These are phyloP conservation scores for Hypoxylon crocopeplum DNA, from an alignment of 495 filamentous ascomycete species.

Conservation along the genomic window DNA sequence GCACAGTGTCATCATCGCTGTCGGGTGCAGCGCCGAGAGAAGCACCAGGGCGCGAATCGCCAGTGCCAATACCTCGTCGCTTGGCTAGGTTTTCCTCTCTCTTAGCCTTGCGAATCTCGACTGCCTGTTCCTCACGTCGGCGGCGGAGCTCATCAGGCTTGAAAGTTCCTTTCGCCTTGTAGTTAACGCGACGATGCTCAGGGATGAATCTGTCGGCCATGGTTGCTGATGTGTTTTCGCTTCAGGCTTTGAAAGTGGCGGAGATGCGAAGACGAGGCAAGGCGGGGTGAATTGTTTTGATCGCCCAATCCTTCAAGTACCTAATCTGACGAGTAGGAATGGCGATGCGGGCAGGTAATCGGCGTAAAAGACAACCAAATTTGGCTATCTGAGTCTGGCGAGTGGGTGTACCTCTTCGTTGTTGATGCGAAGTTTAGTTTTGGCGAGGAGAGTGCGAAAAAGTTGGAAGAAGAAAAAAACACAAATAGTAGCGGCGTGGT, in stretches of 20 bases:
- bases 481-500: constrained; percentile 38
- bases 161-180: constrained; percentile 98
- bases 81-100: constrained; percentile 98
- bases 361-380: constrained; percentile 7
- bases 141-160: constrained; percentile 98
- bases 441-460: constrained; percentile 25
- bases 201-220: constrained; percentile 99
- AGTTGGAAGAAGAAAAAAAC: constrained; percentile 34
- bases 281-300: constrained; percentile 48
- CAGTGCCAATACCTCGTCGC: constrained; percentile 85
- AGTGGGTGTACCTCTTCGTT: too few relatives aligned
- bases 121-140: constrained; percentile 97
- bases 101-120: constrained; percentile 98
- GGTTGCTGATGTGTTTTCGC: constrained; percentile 47
- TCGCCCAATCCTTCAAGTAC: background rate
- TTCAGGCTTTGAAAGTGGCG: constrained; percentile 20
- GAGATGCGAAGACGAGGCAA: constrained; percentile 44
- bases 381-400: background rate
- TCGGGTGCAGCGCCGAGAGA: constrained; percentile 86
- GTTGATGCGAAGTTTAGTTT: background rate
- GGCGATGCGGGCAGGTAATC: background rate
- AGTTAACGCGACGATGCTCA: constrained; percentile 98
- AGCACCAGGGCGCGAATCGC: constrained; percentile 83
- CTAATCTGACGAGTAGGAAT: background rate
- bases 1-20: constrained; percentile 94